Conservation (phyloP, 495 filamentous ascomycete species). For the Letharia columbiana region DNA sequence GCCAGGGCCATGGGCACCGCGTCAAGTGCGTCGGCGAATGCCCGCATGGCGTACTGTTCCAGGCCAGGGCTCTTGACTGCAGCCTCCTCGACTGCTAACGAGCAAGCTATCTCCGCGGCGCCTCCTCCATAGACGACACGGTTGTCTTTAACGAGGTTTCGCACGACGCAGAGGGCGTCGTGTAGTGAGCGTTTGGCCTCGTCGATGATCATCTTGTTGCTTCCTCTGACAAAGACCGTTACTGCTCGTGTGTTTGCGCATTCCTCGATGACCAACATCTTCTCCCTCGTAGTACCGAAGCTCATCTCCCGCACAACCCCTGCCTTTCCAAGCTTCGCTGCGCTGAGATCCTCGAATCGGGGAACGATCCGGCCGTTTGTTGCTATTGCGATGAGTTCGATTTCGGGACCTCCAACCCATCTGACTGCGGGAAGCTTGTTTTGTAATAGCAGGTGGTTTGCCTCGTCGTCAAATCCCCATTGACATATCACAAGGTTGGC, state of each 20-base stretch:
- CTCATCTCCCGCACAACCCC: slow-evolving; percentile 89
- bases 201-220: slow-evolving; percentile 99
- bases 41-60: slow-evolving; percentile 98
- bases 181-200: slow-evolving; percentile 96
- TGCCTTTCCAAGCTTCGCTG: slow-evolving; percentile 83
- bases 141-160: slow-evolving; percentile 93
- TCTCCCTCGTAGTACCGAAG: slow-evolving; percentile 95
- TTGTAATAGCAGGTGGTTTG: slow-evolving; percentile 91
- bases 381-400: slow-evolving; percentile 96
- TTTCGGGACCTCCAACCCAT: slow-evolving; percentile 98
- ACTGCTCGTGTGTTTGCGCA: slow-evolving; percentile 96
- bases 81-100: slow-evolving; percentile 88
- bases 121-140: slow-evolving; percentile 98
- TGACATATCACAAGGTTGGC: slow-evolving; percentile 98
- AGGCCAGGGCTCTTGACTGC: slow-evolving; percentile 91
- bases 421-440: slow-evolving; percentile 92
- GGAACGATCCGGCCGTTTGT: slow-evolving; percentile 97
- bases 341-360: slow-evolving; percentile 85
- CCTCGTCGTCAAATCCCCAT: slow-evolving; percentile 99
- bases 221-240: slow-evolving; percentile 89
- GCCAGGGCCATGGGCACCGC: slow-evolving; percentile 92
- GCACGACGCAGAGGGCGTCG: slow-evolving; percentile 94
- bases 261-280: slow-evolving; percentile 99
- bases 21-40: slow-evolving; percentile 92
- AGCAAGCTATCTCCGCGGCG: slow-evolving; percentile 96